These are phyloP conservation scores for Purpureocillium lavendulum DNA, from an alignment of 2,329 filamentous ascomycete genomes.

Conservation along the genomic window DNA sequence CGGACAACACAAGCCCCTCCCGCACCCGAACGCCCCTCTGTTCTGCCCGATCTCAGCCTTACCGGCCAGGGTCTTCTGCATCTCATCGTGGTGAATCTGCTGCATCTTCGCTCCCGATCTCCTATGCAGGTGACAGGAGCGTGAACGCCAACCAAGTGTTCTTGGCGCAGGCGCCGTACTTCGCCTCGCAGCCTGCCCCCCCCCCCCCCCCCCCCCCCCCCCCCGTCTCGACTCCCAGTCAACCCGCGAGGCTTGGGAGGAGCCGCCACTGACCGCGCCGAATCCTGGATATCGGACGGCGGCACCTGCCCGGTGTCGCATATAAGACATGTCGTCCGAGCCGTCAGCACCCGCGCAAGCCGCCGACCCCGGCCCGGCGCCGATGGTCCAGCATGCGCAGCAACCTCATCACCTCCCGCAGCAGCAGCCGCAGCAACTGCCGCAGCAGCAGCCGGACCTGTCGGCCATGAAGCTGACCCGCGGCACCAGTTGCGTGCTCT, in stretches of 20 bases:
- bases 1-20: neutral
- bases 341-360: constrained; percentile 1
- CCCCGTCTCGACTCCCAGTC: too few species aligned
- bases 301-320: too few species aligned
- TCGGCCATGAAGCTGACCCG: constrained; percentile 46
- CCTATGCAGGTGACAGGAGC: neutral
- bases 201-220: too few species aligned
- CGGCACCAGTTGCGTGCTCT: constrained; percentile 59
- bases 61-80: neutral
- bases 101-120: neutral
- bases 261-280: neutral
- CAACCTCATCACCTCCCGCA: too few species aligned
- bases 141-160: neutral
- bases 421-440: constrained; percentile 5
- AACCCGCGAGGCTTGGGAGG: neutral
- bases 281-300: too few species aligned
- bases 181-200: neutral
- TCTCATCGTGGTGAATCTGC: neutral
- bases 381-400: neutral
- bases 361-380: constrained; percentile 8
- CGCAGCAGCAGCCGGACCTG: constrained; percentile 23
- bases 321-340: constrained; percentile 5
- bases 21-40: constrained; percentile 1
- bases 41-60: constrained; percentile 1
- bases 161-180: neutral